These are phyloP conservation scores for Gaeumannomyces tritici DNA, from an alignment of 2,329 filamentous ascomycete genomes.

Conservation along the genomic window DNA sequence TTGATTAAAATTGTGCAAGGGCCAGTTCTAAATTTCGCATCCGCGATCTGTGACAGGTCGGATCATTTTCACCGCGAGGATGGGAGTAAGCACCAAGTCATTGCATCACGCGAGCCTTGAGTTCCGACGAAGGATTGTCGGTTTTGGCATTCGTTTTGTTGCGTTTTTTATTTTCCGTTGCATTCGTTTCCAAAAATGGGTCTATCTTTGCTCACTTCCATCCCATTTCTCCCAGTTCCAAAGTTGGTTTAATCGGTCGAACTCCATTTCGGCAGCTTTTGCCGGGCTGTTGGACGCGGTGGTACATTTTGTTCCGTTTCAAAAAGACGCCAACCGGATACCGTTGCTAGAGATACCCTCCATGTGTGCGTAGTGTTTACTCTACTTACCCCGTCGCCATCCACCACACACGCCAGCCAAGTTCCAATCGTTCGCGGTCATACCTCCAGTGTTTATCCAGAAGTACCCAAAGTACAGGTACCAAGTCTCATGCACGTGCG, in stretches of 20 bases:
- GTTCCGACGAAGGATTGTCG: neutral
- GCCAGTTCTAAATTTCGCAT: no score
- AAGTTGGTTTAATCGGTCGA: neutral
- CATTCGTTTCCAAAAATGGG: no score
- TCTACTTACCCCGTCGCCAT: neutral
- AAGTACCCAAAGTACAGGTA: neutral
- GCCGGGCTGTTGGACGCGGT: no score
- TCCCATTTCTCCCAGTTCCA: neutral
- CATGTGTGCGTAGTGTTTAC: neutral
- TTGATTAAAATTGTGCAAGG: no score
- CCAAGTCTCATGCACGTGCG: neutral
- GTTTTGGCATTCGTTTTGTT: neutral
- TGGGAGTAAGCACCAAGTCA: no score
- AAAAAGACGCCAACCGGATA: no score
- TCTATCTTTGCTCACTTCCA: no score
- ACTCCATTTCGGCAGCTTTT: neutral
- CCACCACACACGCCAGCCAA: neutral
- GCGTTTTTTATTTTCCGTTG: neutral
- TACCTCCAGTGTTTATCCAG: neutral
- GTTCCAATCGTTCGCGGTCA: neutral
- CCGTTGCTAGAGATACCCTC: neutral
- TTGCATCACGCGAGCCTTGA: no score
- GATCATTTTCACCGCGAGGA: no score
- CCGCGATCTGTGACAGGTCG: no score
- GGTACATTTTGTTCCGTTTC: no score